Evolutionary conservation across 2,329 filamentous ascomycete genomes (phyloP).

Genomic region (Diaporthe vaccinii): DNA sequence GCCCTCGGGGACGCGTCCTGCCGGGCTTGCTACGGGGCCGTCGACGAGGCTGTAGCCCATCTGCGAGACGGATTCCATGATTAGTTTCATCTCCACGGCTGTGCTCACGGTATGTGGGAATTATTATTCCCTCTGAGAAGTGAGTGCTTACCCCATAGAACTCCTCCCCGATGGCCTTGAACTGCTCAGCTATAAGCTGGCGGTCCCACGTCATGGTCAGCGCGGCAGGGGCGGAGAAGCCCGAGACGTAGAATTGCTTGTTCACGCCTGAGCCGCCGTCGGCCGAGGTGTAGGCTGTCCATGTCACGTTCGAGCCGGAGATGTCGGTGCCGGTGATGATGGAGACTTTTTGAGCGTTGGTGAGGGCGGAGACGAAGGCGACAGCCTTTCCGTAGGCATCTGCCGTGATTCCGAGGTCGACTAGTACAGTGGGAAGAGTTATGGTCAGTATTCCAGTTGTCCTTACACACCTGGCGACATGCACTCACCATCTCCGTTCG

Average conservation of each 20-base stretch:
- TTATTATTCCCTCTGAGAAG: no score
- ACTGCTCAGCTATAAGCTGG: conserved; percentile 40
- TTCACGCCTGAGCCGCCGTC: conserved; percentile 43
- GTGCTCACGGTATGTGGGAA: no score
- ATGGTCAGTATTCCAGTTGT: background rate
- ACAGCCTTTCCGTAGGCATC: conserved; percentile 20
- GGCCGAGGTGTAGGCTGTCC: conserved; percentile 59
- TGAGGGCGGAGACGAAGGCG: conserved; percentile 12
- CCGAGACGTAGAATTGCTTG: conserved; percentile 43
- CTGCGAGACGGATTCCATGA: background rate
- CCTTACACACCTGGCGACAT: no score
- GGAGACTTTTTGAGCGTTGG: conserved; percentile 16
- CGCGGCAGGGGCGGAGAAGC: conserved; percentile 41
- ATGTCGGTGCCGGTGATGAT: conserved; percentile 2
- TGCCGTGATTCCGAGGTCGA: conserved; percentile 23
- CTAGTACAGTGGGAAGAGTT: background rate
- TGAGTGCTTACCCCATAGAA: conserved; percentile 40
- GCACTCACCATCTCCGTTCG: background rate
- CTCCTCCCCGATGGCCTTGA: conserved; percentile 41
- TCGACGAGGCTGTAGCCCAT: conserved; percentile 27
- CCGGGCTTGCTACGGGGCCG: conserved; percentile 17
- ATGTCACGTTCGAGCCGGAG: conserved; percentile 39
- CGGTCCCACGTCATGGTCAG: conserved; percentile 44
- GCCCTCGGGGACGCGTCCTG: background rate
- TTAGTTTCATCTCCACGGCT: background rate